Base-by-base conservation (phyloP, 1,284 basidiomycete species). In the Ceratobasidium sp. region DNA sequence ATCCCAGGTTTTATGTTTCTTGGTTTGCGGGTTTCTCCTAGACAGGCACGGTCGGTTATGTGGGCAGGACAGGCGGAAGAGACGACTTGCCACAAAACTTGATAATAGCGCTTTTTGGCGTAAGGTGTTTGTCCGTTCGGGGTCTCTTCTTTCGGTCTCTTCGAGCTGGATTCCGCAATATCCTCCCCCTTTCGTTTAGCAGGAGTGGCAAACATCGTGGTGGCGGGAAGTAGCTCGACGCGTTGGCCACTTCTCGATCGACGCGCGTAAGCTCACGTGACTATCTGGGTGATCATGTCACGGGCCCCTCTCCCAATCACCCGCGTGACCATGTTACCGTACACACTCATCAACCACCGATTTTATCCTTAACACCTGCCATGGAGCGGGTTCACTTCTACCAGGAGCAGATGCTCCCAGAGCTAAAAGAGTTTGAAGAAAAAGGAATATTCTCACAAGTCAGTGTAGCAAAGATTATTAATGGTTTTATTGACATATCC, bases 321-420 rank as follows among this genome's bases (percentile, higher is more conserved):
- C 61, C 56, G 60, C 33, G 55, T 72, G 70, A 72, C 40, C 12
- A 12, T 7, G 42, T 75, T 55, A 64, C 46, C 42, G 5, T 28
- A 49, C 69, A 49, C 40, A 18, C 12, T 69, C 49, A n/a, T 12
- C 28, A 69, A 66, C 53, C 67, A 56, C 51, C 49, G 67, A 76
- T 76, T 76, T 76, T 76, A 13, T 15, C 26, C 7, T 33, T 0
- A 20, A 44, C 73, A 39, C 66, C 70, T 70, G 82, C 39, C 67
- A 97, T 97, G 96, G 96, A 98, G 89, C 91, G 96, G 81, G 96
- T 98, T 0, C 95, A 97, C 82, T 97, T 95, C 83, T 93, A 97
- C 86, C 94, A 97, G 85, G 97, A 98, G 92, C 93, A 96, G 88
- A 97, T 97, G 90, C 94, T 98, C 89, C 91, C 94, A 77, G 97